Evolutionary conservation across 2,329 filamentous ascomycete species (phyloP).

Genomic region (Epichloe baconii): DNA sequence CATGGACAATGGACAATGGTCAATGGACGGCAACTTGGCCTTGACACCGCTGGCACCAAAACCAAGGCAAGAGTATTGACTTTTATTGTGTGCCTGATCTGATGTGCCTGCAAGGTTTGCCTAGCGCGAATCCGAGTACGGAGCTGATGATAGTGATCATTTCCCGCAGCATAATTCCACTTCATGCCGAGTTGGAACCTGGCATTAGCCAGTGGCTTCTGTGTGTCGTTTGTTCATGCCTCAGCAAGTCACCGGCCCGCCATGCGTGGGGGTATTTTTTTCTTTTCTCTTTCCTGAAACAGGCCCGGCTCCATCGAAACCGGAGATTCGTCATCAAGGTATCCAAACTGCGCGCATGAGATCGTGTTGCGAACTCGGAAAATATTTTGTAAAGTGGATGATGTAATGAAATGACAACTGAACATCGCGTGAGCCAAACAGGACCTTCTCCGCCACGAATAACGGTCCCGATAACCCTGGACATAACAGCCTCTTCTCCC

Average conservation of each 20-base stretch:
- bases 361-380: background rate
- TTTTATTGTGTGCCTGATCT: background rate
- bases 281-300: constrained; percentile 4
- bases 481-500: background rate
- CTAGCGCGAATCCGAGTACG: background rate
- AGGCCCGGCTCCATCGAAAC: constrained; percentile 1
- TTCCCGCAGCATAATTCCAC: background rate
- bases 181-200: background rate
- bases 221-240: constrained; percentile 1
- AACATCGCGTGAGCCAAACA: background rate
- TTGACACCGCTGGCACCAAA: background rate
- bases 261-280: background rate
- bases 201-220: background rate
- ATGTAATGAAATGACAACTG: too few relatives aligned
- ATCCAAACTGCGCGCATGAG: background rate
- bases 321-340: background rate
- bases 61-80: background rate
- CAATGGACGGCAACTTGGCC: background rate
- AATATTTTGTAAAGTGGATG: background rate
- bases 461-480: background rate
- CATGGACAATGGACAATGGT: background rate
- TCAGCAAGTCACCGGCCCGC: background rate
- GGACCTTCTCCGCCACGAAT: background rate
- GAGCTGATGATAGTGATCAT: background rate
- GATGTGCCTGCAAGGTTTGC: background rate